These are phyloP conservation scores for Trypanosoma mega DNA, from an alignment of 208 protist species.

Conservation along the genomic window DNA sequence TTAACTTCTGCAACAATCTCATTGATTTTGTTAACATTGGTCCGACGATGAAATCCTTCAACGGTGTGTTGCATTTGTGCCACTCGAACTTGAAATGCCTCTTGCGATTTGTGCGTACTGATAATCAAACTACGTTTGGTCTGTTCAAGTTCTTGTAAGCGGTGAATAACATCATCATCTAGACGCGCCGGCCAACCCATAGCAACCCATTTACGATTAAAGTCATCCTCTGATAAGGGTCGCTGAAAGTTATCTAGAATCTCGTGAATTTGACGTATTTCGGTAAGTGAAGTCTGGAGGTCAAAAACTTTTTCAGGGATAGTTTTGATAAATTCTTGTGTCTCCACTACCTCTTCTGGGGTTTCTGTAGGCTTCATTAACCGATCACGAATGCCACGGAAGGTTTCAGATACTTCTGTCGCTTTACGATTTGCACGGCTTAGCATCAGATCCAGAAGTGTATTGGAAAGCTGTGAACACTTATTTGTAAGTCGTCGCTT, in stretches of 20 bases:
- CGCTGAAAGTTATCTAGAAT: conserved; percentile 93
- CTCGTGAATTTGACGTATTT: conserved; percentile 77
- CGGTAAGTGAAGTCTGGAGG: conserved; percentile 65
- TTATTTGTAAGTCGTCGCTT: conserved; percentile 70
- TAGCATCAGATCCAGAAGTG: conserved; percentile 78
- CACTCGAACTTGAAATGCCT: conserved; percentile 82
- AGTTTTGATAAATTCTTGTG: conserved; percentile 87
- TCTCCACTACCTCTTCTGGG: conserved; percentile 89
- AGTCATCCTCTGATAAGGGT: conserved; percentile 90
- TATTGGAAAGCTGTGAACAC: conserved; percentile 56
- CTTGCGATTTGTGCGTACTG: conserved; percentile 82
- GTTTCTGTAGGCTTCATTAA: conserved; percentile 73
- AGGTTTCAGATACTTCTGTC: conserved; percentile 62
- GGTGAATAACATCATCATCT: conserved; percentile 87
- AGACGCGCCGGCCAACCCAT: conserved; percentile 90
- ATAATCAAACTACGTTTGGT: conserved; percentile 85
- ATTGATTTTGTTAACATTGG: conserved; percentile 69
- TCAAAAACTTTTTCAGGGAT: conserved; percentile 90
- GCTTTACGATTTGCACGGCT: conserved; percentile 69
- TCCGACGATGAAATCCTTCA: conserved; percentile 88
- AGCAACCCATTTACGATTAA: conserved; percentile 91
- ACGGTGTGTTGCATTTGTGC: conserved; percentile 71
- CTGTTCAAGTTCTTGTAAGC: conserved; percentile 91
- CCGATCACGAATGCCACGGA: conserved; percentile 57
- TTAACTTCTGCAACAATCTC: conserved; percentile 92